A percentile compares a stretch with the other conserved stretches of the same genome.
phyloP scores from a whole-genome alignment of 495 filamentous ascomycete genomes.

The Aspergillus conjunctus region DNA sequence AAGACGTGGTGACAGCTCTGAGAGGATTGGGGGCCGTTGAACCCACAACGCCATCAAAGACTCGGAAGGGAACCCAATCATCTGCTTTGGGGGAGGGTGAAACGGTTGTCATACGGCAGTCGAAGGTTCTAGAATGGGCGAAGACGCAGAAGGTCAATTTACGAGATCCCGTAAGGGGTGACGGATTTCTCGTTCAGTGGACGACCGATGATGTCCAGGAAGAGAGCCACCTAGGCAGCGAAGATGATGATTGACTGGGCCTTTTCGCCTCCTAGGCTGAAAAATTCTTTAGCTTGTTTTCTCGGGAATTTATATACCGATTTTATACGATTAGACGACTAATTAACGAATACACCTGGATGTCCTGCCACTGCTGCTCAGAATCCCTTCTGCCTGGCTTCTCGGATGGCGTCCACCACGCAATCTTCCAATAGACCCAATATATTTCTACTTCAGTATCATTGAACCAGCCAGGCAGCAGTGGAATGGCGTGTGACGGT shows the following conservation, averaged over 20 bases:
- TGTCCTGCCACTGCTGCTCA: not conserved
- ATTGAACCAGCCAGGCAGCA: not conserved
- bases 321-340: not conserved
- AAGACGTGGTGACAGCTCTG: constrained; percentile 79
- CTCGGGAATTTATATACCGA: not conserved
- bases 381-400: not conserved
- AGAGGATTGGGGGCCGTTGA: constrained; percentile 76
- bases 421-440: not conserved
- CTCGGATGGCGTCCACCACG: not conserved
- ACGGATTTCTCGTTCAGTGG: constrained; percentile 48
- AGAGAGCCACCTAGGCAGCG: constrained; percentile 12
- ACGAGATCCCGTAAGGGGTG: constrained; percentile 50
- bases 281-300: not conserved
- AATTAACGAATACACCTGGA: not conserved
- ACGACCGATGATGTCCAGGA: constrained; percentile 22
- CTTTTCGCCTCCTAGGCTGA: not conserved
- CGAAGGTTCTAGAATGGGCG: constrained; percentile 51
- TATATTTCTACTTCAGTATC: not conserved
- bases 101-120: constrained; percentile 46
- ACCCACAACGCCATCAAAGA: constrained; percentile 51
- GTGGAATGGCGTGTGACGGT: not conserved
- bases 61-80: constrained; percentile 35
- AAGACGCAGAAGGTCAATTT: constrained; percentile 41
- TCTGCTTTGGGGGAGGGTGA: constrained; percentile 33
- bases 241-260: constrained; percentile 19